These are phyloP conservation scores for Actinomucor elegans DNA, from an alignment of 371 early-diverging fungal genomes.

Conservation along the genomic window DNA sequence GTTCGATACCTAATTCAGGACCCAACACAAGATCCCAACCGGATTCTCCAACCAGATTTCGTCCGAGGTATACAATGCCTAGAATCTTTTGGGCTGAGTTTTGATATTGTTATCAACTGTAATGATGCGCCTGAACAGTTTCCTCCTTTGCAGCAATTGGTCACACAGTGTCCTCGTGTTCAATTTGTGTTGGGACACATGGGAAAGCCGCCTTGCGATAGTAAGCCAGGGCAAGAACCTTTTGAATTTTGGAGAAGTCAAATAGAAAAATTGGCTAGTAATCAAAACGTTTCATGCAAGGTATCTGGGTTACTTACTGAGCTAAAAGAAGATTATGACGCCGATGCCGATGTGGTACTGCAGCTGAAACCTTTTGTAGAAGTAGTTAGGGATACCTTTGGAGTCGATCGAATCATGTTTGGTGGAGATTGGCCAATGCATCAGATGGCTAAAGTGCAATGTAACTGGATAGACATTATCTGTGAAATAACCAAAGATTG, in stretches of 20 bases:
- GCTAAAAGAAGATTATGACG: neutral
- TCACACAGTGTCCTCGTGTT: constrained; percentile 39
- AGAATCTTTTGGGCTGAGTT: constrained; percentile 27
- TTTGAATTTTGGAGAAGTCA: constrained; percentile 36
- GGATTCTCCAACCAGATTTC: constrained; percentile 25
- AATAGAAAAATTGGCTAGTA: constrained; percentile 20
- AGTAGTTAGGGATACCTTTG: constrained; percentile 35
- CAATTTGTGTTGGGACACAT: constrained; percentile 48
- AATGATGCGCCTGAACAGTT: constrained; percentile 39
- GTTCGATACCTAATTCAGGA: constrained; percentile 43
- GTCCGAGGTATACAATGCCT: constrained; percentile 31
- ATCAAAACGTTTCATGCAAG: constrained; percentile 39
- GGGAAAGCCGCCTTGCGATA: constrained; percentile 49
- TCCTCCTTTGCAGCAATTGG: constrained; percentile 32
- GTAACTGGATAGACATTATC: constrained; percentile 30
- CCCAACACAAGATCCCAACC: constrained; percentile 26
- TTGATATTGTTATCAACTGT: constrained; percentile 44
- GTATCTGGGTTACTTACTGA: constrained; percentile 46
- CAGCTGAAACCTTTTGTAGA: constrained; percentile 40
- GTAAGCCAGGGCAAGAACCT: constrained; percentile 20
- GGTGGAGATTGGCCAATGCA: constrained; percentile 49
- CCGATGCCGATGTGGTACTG: constrained; percentile 2
- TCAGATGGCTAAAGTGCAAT: constrained; percentile 10
- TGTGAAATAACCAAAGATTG: constrained; percentile 25
- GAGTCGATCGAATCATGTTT: constrained; percentile 43